phyloP scores from a whole-genome alignment of 805 yeast species.

The Diddensiella santjacobensis region DNA sequence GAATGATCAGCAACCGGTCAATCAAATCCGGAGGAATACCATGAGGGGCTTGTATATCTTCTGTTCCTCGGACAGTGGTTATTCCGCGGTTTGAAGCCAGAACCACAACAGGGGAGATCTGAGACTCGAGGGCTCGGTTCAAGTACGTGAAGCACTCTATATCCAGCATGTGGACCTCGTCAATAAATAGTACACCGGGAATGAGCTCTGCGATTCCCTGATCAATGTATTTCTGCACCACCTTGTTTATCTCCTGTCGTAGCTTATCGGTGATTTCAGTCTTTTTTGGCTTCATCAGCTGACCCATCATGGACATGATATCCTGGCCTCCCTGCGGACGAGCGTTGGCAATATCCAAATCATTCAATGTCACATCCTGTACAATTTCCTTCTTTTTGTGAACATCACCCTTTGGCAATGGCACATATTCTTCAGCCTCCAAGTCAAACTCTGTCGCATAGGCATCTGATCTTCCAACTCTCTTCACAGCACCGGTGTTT shows the following conservation, averaged over 20 bases:
- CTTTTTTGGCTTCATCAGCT: slow-evolving; percentile 89
- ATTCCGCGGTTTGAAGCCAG: slow-evolving; percentile 95
- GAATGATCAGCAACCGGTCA: slow-evolving; percentile 85
- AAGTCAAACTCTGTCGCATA: slow-evolving; percentile 97
- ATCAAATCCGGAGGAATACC: slow-evolving; percentile 95
- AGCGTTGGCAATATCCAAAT: slow-evolving; percentile 93
- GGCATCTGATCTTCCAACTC: slow-evolving; percentile 98
- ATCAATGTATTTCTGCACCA: slow-evolving; percentile 91
- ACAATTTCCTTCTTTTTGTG: slow-evolving; percentile 97
- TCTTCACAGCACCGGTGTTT: slow-evolving; percentile 93
- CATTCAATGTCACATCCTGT: slow-evolving; percentile 95
- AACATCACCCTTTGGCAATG: slow-evolving; percentile 97
- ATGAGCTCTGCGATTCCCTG: slow-evolving; percentile 97
- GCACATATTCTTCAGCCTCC: slow-evolving; percentile 98
- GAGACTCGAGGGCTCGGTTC: slow-evolving; percentile 87
- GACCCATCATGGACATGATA: slow-evolving; percentile 94
- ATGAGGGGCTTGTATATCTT: slow-evolving; percentile 81
- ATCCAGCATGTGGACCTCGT: slow-evolving; percentile 97
- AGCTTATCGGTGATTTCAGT: slow-evolving; percentile 96
- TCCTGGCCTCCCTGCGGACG: slow-evolving; percentile 97
- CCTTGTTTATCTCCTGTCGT: slow-evolving; percentile 90
- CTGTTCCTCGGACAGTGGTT: slow-evolving; percentile 87
- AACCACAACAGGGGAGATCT: slow-evolving; percentile 91
- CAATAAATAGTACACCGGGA: slow-evolving; percentile 97
- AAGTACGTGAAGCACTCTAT: slow-evolving; percentile 94